phyloP scores from a whole-genome alignment of 2,329 filamentous ascomycete species.

The Tolypocladium guangdongense region DNA sequence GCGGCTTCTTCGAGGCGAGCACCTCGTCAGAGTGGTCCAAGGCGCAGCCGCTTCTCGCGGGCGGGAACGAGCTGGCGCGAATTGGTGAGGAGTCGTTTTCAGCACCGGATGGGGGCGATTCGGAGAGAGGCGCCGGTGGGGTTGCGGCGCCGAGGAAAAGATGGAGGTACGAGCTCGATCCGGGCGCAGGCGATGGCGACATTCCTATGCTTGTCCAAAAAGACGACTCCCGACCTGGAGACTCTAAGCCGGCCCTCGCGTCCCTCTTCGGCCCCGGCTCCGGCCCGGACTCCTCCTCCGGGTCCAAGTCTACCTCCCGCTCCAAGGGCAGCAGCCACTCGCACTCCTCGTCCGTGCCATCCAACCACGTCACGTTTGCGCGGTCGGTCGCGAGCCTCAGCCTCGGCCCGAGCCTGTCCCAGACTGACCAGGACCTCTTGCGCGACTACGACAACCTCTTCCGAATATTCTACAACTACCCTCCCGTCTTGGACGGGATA shows the following conservation, averaged over 20 bases:
- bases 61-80: slow-evolving; percentile 38
- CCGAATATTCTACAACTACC: slow-evolving; percentile 89
- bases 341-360: slow-evolving; percentile 34
- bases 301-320: slow-evolving; percentile 34
- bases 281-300: slow-evolving; percentile 29
- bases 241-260: slow-evolving; percentile 8
- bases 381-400: slow-evolving; percentile 76
- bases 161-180: slow-evolving; percentile 86
- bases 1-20: slow-evolving; percentile 85
- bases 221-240: slow-evolving; percentile 30
- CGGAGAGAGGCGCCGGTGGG: neutral
- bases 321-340: slow-evolving; percentile 31
- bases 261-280: slow-evolving; percentile 21
- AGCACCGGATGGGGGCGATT: slow-evolving; percentile 9
- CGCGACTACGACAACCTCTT: slow-evolving; percentile 95
- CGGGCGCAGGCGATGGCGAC: slow-evolving; percentile 59
- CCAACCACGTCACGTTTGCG: slow-evolving; percentile 52
- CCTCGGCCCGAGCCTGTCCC: slow-evolving; percentile 33
- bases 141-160: slow-evolving; percentile 30
- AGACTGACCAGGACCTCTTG: slow-evolving; percentile 62
- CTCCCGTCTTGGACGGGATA: slow-evolving; percentile 68
- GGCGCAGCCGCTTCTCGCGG: slow-evolving; percentile 14
- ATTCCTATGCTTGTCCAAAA: slow-evolving; percentile 83
- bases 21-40: slow-evolving; percentile 65
- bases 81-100: slow-evolving; percentile 34